A percentile compares a stretch with the other conserved stretches of the same genome.
Conservation (phyloP, 352 stramenopile genomes). For the Phytopythium delawarense region DNA sequence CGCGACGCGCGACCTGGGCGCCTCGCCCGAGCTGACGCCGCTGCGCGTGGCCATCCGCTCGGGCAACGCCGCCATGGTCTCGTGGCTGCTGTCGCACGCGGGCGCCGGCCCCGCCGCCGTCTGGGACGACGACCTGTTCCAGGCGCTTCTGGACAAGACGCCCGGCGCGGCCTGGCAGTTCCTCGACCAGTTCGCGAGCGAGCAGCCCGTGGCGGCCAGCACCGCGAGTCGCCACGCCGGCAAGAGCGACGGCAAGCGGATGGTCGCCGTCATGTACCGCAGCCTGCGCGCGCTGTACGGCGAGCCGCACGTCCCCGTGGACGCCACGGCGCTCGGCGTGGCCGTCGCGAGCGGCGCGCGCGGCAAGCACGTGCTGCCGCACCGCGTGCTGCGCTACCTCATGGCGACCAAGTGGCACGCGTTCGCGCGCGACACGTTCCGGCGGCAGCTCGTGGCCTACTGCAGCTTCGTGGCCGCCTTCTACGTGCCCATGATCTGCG, state of each 20-base stretch:
- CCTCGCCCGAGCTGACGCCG: slow-evolving; percentile 32
- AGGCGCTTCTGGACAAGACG: slow-evolving; percentile 48
- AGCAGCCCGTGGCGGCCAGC: slow-evolving; percentile 22
- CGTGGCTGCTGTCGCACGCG: slow-evolving; percentile 19
- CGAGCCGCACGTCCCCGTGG: slow-evolving; percentile 39
- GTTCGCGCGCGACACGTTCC: slow-evolving; percentile 49
- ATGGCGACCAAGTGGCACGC: slow-evolving; percentile 56
- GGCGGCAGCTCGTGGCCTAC: slow-evolving; percentile 45
- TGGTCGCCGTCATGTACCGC: slow-evolving; percentile 50
- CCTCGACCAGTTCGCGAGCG: slow-evolving; percentile 49
- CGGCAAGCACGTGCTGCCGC: slow-evolving; percentile 44
- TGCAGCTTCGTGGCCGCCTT: slow-evolving; percentile 42
- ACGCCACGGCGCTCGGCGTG: slow-evolving; percentile 45
- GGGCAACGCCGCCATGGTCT: slow-evolving; percentile 12
- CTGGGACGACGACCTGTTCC: slow-evolving; percentile 51
- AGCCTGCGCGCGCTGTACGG: slow-evolving; percentile 40
- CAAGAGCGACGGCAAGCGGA: slow-evolving; percentile 22
- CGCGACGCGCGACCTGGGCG: slow-evolving; percentile 31
- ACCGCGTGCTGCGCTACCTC: slow-evolving; percentile 49
- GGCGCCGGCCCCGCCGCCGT: slow-evolving; percentile 14
- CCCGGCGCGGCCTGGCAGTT: slow-evolving; percentile 33
- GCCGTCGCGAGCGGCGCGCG: slow-evolving; percentile 26
- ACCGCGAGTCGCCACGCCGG: slow-evolving; percentile 7
- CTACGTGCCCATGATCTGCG: slow-evolving; percentile 56
- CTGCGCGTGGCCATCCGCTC: slow-evolving; percentile 20